Conservation (phyloP, 1,139 yeast genomes). For the Nadsonia starkeyi-henricii region DNA sequence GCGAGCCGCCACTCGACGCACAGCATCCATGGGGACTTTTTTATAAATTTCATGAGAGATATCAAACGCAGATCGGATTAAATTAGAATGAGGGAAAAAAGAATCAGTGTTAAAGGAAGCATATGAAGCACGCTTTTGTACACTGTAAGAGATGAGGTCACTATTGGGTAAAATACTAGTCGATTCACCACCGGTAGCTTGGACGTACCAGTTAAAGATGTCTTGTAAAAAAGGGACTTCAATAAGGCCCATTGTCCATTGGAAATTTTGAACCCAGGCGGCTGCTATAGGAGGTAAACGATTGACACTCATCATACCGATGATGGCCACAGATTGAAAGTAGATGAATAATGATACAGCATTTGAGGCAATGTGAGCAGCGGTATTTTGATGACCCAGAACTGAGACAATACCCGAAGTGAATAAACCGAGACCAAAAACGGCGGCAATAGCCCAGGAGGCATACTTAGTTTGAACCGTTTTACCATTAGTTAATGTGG, state of each 20-base stretch:
- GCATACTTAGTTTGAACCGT: conserved; percentile 93
- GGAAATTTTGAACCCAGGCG: conserved; percentile 95
- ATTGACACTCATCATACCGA: conserved; percentile 92
- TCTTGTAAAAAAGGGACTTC: conserved; percentile 67
- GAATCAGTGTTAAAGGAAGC: conserved; percentile 9
- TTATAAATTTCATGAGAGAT: background rate
- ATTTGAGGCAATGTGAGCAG: conserved; percentile 94
- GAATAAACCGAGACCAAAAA: conserved; percentile 74
- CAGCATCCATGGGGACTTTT: background rate
- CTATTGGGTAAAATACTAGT: conserved; percentile 53
- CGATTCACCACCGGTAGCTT: conserved; percentile 86
- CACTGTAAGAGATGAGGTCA: conserved; percentile 57
- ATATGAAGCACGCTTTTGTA: conserved; percentile 43
- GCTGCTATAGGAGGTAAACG: conserved; percentile 93
- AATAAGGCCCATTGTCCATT: conserved; percentile 92
- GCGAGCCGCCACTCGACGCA: conserved; percentile 1
- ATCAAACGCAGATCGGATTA: background rate
- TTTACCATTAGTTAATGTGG: conserved; percentile 72
- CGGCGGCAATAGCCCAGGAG: conserved; percentile 92
- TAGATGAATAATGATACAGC: conserved; percentile 84
- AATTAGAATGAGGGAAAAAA: conserved; percentile 1
- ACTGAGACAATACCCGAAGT: conserved; percentile 81
- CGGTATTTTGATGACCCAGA: conserved; percentile 81
- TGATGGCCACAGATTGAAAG: conserved; percentile 86
- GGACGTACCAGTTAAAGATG: conserved; percentile 88